phyloP scores from a whole-genome alignment of 345 rosid genomes.

The Euphorbia lathyris region DNA sequence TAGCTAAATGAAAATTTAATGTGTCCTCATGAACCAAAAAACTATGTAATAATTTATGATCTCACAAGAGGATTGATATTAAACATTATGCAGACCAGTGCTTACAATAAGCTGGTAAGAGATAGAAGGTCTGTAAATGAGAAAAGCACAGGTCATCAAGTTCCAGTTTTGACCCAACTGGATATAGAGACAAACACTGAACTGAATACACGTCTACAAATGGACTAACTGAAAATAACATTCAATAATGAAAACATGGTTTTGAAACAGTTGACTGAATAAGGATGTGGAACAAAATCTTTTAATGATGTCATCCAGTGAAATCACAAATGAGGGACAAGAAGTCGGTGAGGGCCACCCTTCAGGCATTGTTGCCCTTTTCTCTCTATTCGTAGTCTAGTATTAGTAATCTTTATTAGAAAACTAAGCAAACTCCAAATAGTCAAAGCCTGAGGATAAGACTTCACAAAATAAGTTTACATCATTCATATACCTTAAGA shows the following conservation, averaged over 20 bases:
- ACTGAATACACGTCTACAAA: background rate
- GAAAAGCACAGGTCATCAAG: background rate
- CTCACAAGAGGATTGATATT: background rate
- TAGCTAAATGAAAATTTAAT: slow-evolving; percentile 2
- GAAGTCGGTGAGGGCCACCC: background rate
- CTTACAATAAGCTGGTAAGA: background rate
- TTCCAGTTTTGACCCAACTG: background rate
- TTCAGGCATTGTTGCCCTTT: background rate
- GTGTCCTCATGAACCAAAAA: background rate
- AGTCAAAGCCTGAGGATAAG: background rate
- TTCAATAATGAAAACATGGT: background rate
- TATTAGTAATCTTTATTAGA: background rate
- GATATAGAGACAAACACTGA: background rate
- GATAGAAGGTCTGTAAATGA: slow-evolving; percentile 1
- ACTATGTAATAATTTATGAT: background rate
- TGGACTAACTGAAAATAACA: background rate
- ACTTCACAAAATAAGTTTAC: background rate
- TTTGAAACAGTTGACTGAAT: background rate
- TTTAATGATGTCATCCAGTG: background rate
- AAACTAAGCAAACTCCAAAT: background rate
- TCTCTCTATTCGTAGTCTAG: background rate
- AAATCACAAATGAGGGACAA: background rate
- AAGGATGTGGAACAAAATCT: background rate
- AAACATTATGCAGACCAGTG: background rate
- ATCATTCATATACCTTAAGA: background rate